These are phyloP conservation scores for Pseudomonodictys pantanalensis DNA, from an alignment of 495 filamentous ascomycete genomes.

Conservation along the genomic window DNA sequence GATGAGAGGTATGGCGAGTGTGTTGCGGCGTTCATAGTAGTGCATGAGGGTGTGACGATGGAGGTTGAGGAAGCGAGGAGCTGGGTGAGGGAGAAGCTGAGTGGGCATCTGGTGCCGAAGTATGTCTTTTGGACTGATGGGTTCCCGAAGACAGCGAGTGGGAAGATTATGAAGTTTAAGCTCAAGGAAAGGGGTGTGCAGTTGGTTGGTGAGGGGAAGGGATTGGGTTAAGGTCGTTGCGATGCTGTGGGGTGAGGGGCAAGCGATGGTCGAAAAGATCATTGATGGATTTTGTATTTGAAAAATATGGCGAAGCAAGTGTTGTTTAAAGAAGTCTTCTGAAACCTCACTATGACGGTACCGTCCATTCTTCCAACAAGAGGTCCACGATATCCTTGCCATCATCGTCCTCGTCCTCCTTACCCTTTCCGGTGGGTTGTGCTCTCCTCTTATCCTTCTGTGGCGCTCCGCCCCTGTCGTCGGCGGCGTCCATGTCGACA, in stretches of 20 bases:
- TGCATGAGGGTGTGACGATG: slow-evolving; percentile 42
- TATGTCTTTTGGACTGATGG: slow-evolving; percentile 79
- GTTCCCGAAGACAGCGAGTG: slow-evolving; percentile 92
- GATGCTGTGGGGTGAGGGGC: no score
- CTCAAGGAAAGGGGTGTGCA: slow-evolving; percentile 62
- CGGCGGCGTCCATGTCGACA: not conserved
- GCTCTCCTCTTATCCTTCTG: not conserved
- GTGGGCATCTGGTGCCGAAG: slow-evolving; percentile 80
- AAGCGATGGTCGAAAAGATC: no score
- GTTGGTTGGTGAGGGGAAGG: slow-evolving; percentile 19
- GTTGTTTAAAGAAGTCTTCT: no score
- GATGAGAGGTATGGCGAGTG: slow-evolving; percentile 83
- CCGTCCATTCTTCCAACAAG: slow-evolving; percentile 12
- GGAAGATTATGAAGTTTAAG: slow-evolving; percentile 96
- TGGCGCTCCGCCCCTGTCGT: no score
- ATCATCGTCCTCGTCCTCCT: not conserved
- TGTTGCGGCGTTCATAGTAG: slow-evolving; percentile 78
- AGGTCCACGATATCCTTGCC: slow-evolving; percentile 16
- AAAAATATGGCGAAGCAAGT: no score
- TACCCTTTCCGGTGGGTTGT: no score
- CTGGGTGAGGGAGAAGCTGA: slow-evolving; percentile 72
- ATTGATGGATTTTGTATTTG: no score
- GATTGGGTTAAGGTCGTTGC: not conserved
- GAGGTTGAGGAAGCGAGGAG: slow-evolving; percentile 56
- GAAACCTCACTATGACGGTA: not conserved